phyloP scores from a whole-genome alignment of 2,329 filamentous ascomycete species.

The Madurella fahalii region DNA sequence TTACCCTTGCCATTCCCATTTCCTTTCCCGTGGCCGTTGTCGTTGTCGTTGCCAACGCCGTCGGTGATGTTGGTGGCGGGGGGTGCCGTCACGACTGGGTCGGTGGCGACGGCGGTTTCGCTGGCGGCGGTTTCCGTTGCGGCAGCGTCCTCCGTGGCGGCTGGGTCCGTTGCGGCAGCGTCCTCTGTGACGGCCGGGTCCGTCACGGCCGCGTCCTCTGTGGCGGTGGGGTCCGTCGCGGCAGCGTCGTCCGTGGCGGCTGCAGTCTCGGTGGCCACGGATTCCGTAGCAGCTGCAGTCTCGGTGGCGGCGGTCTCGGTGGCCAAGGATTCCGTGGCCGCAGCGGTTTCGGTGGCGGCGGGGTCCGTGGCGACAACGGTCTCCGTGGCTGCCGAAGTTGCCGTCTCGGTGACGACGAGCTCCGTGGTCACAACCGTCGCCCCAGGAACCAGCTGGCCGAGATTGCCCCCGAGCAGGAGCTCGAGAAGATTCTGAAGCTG shows the following conservation, averaged over 20 bases:
- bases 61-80: not conserved
- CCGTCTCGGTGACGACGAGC: not conserved
- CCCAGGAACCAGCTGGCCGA: not conserved
- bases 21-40: not conserved
- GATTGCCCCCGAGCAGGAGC: not conserved
- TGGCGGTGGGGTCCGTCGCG: not conserved
- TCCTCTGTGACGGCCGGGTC: not conserved
- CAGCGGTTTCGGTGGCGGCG: not conserved
- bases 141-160: not conserved
- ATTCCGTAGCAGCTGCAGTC: not conserved
- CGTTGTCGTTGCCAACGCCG: not conserved
- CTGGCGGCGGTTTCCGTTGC: not conserved
- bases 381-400: not conserved
- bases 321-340: not conserved
- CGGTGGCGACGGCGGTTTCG: slow-evolving; percentile 1
- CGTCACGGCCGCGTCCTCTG: not conserved
- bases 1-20: not conserved
- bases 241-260: not conserved
- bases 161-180: not conserved
- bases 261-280: not conserved
- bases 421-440: not conserved
- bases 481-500: not conserved
- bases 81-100: not conserved
- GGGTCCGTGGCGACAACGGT: not conserved
- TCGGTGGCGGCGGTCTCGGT: not conserved